phyloP scores from a whole-genome alignment of 768 basidiomycete species.

The Auricularia heimuer region DNA sequence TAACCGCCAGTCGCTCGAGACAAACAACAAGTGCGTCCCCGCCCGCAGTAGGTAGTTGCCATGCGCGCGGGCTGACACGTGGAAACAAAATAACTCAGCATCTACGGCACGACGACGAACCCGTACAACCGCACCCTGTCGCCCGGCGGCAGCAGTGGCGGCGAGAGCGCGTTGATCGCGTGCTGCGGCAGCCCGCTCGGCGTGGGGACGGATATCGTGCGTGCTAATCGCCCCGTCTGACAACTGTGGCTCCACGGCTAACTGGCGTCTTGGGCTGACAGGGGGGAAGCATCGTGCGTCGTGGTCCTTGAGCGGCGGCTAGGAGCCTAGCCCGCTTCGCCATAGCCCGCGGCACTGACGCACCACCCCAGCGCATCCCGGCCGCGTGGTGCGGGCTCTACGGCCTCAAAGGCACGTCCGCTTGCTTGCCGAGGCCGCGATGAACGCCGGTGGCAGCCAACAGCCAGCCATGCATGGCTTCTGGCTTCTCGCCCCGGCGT shows the following conservation, averaged over 20 bases:
- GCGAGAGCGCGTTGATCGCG: conserved; percentile 37
- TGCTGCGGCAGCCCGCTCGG: conserved; percentile 31
- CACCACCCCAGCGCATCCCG: conserved; percentile 23
- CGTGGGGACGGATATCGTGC: conserved; percentile 35
- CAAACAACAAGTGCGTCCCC: conserved; percentile 32
- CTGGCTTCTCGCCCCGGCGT: too few relatives aligned
- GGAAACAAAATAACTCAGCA: conserved; percentile 14
- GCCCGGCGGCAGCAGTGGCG: conserved; percentile 39
- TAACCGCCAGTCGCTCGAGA: conserved; percentile 37
- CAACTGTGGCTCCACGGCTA: neutral
- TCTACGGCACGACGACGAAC: conserved; percentile 34
- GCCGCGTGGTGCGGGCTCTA: conserved; percentile 34
- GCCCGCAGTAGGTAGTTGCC: too few relatives aligned
- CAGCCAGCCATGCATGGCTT: too few relatives aligned
- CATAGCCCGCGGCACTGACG: neutral
- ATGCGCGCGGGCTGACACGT: too few relatives aligned
- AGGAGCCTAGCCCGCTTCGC: neutral
- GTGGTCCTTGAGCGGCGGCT: neutral
- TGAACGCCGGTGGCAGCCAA: neutral
- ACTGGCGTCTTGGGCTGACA: neutral
- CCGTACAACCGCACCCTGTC: conserved; percentile 37
- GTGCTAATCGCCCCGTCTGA: neutral
- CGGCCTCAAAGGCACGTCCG: conserved; percentile 38
- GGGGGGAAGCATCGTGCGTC: conserved; percentile 34
- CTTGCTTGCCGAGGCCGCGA: conserved; percentile 31